Percentiles rank a stretch among this genome's conserved stretches.
These are phyloP conservation scores for Solanum gandarillasii DNA, from an alignment of 257 asterid species.

Conservation along the genomic window DNA sequence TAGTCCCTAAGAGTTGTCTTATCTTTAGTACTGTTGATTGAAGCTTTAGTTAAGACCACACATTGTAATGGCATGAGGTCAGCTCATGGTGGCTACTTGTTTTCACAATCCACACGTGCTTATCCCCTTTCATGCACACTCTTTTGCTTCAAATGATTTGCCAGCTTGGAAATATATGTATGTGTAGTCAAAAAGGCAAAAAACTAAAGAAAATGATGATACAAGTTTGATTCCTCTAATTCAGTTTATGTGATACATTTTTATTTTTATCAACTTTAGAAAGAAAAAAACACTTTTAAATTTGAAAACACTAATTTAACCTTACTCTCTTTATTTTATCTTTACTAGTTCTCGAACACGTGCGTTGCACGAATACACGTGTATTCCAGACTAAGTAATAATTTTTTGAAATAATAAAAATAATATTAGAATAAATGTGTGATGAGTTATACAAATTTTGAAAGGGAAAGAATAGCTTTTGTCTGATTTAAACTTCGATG, in stretches of 20 bases:
- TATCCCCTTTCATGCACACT: background rate
- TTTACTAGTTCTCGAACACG: background rate
- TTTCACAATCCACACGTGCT: constrained; percentile 9
- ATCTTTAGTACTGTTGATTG: background rate
- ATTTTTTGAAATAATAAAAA: too few relatives aligned
- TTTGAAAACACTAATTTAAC: background rate
- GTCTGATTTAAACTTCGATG: background rate
- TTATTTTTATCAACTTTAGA: background rate
- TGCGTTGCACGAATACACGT: background rate
- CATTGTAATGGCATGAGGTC: constrained; percentile 4
- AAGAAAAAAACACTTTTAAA: background rate
- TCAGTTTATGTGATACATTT: background rate
- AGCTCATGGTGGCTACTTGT: constrained; percentile 1
- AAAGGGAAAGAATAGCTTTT: background rate
- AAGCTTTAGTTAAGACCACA: background rate
- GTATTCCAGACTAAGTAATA: too few relatives aligned
- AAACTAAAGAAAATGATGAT: background rate
- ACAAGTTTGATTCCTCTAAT: background rate
- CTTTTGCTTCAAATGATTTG: background rate
- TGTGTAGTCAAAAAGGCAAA: background rate
- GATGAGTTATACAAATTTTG: background rate
- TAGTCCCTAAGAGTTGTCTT: background rate
- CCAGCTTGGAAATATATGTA: background rate
- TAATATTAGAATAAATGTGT: background rate
- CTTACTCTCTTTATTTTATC: too few relatives aligned